phyloP scores from a whole-genome alignment of 2,329 filamentous ascomycete species.

The Alternaria gansuensis region DNA sequence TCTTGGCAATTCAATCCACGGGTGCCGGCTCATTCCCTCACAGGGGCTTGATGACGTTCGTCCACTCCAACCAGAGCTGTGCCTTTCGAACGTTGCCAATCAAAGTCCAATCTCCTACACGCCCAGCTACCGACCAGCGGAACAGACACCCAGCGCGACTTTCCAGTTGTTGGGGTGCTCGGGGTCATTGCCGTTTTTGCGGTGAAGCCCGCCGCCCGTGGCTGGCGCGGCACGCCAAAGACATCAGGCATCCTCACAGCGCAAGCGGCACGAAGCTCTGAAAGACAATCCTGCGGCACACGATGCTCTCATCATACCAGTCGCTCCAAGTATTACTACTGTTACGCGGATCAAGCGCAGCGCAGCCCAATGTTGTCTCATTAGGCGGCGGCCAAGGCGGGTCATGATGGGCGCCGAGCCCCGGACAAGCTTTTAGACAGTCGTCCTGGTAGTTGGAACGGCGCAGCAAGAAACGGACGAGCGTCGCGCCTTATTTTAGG shows the following conservation, averaged over 20 bases:
- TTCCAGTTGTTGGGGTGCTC: background rate
- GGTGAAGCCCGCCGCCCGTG: conserved; percentile 6
- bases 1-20: conserved; percentile 19
- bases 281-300: conserved; percentile 16
- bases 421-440: conserved; percentile 22
- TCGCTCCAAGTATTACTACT: conserved; percentile 14
- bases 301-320: conserved; percentile 14
- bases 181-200: conserved; percentile 5
- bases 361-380: conserved; percentile 14
- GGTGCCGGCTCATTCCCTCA: conserved; percentile 15
- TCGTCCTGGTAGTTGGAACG: conserved; percentile 15
- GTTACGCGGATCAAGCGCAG: conserved; percentile 20
- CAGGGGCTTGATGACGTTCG: conserved; percentile 19
- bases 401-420: conserved; percentile 23
- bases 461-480: conserved; percentile 21
- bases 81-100: conserved; percentile 4
- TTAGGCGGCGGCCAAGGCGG: conserved; percentile 16
- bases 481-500: conserved; percentile 27
- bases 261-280: conserved; percentile 13
- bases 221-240: conserved; percentile 5
- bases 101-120: background rate
- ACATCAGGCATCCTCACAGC: conserved; percentile 8
- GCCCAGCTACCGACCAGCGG: conserved; percentile 4
- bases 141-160: background rate
- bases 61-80: conserved; percentile 3